These are phyloP conservation scores for Cyclotella distinguenda DNA, from an alignment of 108 stramenopile genomes.

Conservation along the genomic window DNA sequence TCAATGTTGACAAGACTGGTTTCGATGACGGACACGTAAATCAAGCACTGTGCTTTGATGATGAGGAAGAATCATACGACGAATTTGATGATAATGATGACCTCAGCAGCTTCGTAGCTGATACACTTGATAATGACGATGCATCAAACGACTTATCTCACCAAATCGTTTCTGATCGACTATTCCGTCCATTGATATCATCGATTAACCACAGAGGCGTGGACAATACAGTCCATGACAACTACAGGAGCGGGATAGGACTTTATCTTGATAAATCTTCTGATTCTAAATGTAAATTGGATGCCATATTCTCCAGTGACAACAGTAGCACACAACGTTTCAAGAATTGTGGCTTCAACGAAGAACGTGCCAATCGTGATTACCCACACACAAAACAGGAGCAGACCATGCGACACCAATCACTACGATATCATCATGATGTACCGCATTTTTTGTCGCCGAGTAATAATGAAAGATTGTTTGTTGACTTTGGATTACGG, in stretches of 20 bases:
- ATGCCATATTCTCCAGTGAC: too few relatives aligned
- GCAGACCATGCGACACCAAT: neutral
- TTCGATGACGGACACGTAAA: neutral
- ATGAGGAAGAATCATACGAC: neutral
- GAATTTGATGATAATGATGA: neutral
- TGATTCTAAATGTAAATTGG: neutral
- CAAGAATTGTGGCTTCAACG: too few relatives aligned
- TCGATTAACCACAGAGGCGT: too few relatives aligned
- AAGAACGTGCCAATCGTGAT: too few relatives aligned
- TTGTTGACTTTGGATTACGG: conserved; percentile 10
- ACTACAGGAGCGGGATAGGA: too few relatives aligned
- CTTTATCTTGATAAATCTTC: neutral
- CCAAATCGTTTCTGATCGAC: too few relatives aligned
- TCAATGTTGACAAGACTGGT: neutral
- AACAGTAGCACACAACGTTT: too few relatives aligned
- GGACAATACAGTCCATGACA: too few relatives aligned
- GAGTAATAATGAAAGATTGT: conserved; percentile 10
- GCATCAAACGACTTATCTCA: too few relatives aligned
- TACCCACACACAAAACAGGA: too few relatives aligned
- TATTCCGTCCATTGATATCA: too few relatives aligned
- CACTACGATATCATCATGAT: neutral
- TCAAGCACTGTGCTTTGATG: neutral
- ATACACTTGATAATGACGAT: too few relatives aligned
- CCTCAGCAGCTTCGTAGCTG: neutral
- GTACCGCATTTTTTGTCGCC: neutral